phyloP scores from a whole-genome alignment of 768 basidiomycete species.

The Tulasnella calospora region DNA sequence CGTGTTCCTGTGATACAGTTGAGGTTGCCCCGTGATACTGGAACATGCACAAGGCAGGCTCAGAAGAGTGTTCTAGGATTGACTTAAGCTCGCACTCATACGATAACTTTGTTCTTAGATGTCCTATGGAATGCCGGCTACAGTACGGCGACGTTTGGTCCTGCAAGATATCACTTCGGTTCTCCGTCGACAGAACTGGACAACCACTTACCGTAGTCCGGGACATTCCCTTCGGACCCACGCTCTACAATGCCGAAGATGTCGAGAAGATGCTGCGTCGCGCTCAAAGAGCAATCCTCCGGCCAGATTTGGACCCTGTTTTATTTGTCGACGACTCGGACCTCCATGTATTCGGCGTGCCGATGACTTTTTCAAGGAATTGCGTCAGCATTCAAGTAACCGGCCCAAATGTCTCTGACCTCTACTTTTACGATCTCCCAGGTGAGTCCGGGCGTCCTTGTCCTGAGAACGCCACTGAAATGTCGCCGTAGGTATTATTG shows the following conservation, averaged over 20 bases:
- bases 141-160: slow-evolving; percentile 32
- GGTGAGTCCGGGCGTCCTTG: slow-evolving; percentile 35
- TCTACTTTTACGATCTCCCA: slow-evolving; percentile 62
- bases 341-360: slow-evolving; percentile 5
- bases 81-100: neutral
- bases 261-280: slow-evolving; percentile 29
- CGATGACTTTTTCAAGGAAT: slow-evolving; percentile 48
- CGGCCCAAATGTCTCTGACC: slow-evolving; percentile 55
- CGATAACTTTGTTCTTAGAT: slow-evolving; percentile 31
- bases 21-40: slow-evolving; percentile 62
- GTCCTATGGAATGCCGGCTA: slow-evolving; percentile 41
- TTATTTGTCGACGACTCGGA: slow-evolving; percentile 23
- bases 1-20: slow-evolving; percentile 38
- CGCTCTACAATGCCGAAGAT: slow-evolving; percentile 6
- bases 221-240: slow-evolving; percentile 27
- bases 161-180: slow-evolving; percentile 37
- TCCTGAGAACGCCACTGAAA: neutral
- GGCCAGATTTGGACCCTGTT: slow-evolving; percentile 21
- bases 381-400: slow-evolving; percentile 56
- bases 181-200: slow-evolving; percentile 32
- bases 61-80: neutral
- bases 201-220: slow-evolving; percentile 20
- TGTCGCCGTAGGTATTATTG: slow-evolving; percentile 24
- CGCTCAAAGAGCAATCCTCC: slow-evolving; percentile 31
- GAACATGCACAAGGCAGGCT: slow-evolving; percentile 67